These are phyloP conservation scores for Cercis canadensis DNA, from an alignment of 306 rosid genomes.

Conservation along the genomic window DNA sequence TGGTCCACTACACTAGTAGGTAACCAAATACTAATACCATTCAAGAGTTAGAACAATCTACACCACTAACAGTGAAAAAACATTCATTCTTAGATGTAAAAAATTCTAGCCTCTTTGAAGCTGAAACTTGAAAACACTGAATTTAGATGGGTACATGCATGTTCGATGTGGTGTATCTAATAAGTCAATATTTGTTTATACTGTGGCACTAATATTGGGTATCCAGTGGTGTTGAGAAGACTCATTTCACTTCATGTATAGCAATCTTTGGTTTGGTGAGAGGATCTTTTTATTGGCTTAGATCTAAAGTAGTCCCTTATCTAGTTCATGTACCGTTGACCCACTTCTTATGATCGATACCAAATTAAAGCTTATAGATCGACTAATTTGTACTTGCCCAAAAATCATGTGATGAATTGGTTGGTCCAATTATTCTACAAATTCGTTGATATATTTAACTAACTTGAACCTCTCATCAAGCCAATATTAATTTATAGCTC, in stretches of 20 bases:
- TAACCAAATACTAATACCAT: no score
- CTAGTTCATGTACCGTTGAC: slow-evolving; percentile 49
- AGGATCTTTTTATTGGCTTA: slow-evolving; percentile 33
- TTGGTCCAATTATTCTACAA: slow-evolving; percentile 2
- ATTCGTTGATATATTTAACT: background rate
- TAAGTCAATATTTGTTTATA: no score
- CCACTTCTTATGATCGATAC: slow-evolving; percentile 31
- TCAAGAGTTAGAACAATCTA: no score
- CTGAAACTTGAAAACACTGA: no score
- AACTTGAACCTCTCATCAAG: no score
- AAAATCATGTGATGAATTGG: slow-evolving; percentile 38
- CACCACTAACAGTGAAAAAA: no score
- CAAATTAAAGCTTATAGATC: background rate
- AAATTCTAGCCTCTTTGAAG: no score
- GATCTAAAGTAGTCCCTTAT: slow-evolving; percentile 38
- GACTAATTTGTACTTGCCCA: slow-evolving; percentile 25
- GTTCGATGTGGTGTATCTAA: no score
- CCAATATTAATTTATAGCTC: no score
- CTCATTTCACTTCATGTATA: background rate
- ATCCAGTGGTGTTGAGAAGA: background rate
- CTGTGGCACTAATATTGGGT: no score
- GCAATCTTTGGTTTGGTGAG: slow-evolving; percentile 38
- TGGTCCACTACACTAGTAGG: slow-evolving; percentile 41
- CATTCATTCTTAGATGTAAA: no score
- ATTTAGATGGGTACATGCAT: no score